Conservation (phyloP, 371 early-diverging fungal species). For the Chytridiales sp. region DNA sequence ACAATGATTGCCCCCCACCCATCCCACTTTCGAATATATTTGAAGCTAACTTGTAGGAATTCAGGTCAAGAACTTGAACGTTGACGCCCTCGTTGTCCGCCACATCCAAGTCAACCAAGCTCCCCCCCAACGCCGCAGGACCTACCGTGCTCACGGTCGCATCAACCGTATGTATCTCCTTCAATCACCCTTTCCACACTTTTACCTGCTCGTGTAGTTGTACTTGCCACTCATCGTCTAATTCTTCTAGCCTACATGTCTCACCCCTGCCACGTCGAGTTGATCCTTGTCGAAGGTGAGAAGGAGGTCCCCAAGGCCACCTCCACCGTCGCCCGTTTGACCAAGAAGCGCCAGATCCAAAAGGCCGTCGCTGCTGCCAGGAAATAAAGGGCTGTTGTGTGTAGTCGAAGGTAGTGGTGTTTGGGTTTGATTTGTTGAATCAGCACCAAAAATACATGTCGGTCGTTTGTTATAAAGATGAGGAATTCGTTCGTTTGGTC, state of each 20-base stretch:
- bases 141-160: slow-evolving; percentile 99
- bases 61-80: slow-evolving; percentile 88
- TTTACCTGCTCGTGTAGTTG: background rate
- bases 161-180: slow-evolving; percentile 65
- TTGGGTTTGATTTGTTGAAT: too few relatives aligned
- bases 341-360: slow-evolving; percentile 38
- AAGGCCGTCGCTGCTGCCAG: slow-evolving; percentile 28
- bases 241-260: slow-evolving; percentile 80
- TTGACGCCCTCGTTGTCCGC: slow-evolving; percentile 83
- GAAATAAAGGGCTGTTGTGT: too few relatives aligned
- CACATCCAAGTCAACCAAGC: slow-evolving; percentile 99
- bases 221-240: background rate
- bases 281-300: slow-evolving; percentile 84
- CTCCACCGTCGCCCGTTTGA: slow-evolving; percentile 47
- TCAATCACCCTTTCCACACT: background rate
- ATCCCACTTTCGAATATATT: too few relatives aligned
- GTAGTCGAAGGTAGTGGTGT: too few relatives aligned
- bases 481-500: too few relatives aligned
- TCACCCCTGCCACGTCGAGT: slow-evolving; percentile 97
- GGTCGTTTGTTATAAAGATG: too few relatives aligned
- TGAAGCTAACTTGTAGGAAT: too few relatives aligned
- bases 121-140: slow-evolving; percentile 97
- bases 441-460: too few relatives aligned
- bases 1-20: slow-evolving; percentile 23
- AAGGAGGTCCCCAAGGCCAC: slow-evolving; percentile 71